phyloP scores from a whole-genome alignment of 2,329 filamentous ascomycete species.

The Phialophora verrucosa region DNA sequence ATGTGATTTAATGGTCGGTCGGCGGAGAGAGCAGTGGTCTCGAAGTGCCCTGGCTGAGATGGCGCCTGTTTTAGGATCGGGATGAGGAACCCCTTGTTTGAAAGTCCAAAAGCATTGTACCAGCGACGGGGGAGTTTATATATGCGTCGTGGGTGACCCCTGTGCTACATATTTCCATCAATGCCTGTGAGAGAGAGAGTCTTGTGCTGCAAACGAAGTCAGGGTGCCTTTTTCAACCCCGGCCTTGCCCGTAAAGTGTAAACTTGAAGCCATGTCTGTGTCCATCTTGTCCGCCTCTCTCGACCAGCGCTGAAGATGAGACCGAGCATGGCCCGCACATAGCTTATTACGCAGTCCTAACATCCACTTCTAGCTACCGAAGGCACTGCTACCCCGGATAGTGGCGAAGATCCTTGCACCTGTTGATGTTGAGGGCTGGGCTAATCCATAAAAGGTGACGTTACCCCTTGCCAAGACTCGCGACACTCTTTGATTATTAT shows the following conservation, averaged over 20 bases:
- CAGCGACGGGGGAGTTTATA: neutral
- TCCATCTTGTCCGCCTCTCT: neutral
- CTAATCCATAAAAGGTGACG: neutral
- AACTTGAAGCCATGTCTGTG: neutral
- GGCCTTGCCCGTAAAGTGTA: neutral
- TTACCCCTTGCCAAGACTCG: conserved; percentile 4
- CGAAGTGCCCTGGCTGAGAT: neutral
- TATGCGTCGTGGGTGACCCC: neutral
- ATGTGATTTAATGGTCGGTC: conserved; percentile 40
- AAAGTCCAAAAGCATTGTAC: neutral
- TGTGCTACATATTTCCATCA: neutral
- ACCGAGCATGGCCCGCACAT: neutral
- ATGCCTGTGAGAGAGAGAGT: neutral
- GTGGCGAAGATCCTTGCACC: conserved; percentile 1
- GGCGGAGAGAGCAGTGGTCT: neutral
- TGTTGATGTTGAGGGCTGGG: neutral
- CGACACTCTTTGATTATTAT: neutral
- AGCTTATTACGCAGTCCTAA: neutral
- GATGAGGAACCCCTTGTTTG: neutral
- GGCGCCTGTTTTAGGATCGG: neutral
- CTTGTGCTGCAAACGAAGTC: neutral
- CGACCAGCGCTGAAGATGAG: neutral
- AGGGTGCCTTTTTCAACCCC: neutral
- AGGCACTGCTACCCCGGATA: neutral
- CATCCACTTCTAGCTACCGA: neutral